Base-by-base conservation (phyloP, 2,329 filamentous ascomycete genomes). In the Cytospora chrysosperma region DNA sequence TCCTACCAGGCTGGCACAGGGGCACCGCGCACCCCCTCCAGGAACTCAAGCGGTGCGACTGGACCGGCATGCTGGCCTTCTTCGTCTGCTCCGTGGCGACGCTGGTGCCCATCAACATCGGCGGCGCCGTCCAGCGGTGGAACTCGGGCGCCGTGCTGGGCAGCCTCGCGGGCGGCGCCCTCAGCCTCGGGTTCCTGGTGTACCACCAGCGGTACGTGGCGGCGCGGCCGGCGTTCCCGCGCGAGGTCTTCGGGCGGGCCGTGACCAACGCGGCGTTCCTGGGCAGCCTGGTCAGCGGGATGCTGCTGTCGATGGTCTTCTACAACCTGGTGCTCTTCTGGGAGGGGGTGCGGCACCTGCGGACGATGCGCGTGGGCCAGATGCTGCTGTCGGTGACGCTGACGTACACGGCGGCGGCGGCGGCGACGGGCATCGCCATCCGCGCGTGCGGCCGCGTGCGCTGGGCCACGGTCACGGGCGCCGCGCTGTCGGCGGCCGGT, bases 301-400 rank as follows among this genome's bases (percentile, higher is more conserved):
- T 63, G 17, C 49, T 65, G 12, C 34, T 65, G 21, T 55, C 53
- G 4, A 61, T 58, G 64, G 50, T 63, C 2, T 65, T 65, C 47
- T 65, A 65, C 61, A 57, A 61, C 61, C 64, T 65, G 6, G 61
- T 65, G n/a, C 19, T 65, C 8, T 65, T 61, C 57, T 65, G 56
- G 61, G 52, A 57, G 12, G 64, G 61, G 2, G 54, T 65, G 17
- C 64, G 64, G 26, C 53, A 55, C 12, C 27, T 63, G 27, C 6
- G 13, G 7, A 55, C 52, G 8, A 32, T 56, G 5, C 13, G n/a
- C 7, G 17, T 58, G 10, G 64, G 61, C 13, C 12, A 34, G 15
- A 54, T 52, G 61, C 49, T 65, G 24, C 56, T 65, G 7, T 63
- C 64, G 2, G 56, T 63, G 15, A 63, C 64, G 17, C 13, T 63